phyloP scores from a whole-genome alignment of 441 rosid genomes.

The Daphne laureola region DNA sequence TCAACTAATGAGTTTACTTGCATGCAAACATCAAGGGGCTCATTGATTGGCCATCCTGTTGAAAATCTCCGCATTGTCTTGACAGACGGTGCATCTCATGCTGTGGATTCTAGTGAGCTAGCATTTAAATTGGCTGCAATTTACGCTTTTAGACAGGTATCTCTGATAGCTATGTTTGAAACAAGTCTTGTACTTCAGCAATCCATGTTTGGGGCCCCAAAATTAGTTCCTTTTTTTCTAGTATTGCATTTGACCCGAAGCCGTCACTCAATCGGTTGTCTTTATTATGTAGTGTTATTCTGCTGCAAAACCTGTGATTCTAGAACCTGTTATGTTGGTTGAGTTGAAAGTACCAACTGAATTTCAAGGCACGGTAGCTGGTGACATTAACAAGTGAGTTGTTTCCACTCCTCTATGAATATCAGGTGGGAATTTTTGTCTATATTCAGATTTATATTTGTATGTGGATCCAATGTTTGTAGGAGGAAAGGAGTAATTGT shows the following conservation, averaged over 20 bases:
- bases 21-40: slow-evolving; percentile 50
- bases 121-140: slow-evolving; percentile 95
- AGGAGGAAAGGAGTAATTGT: slow-evolving; percentile 98
- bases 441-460: slow-evolving; percentile 5
- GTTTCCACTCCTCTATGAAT: slow-evolving; percentile 4
- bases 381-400: slow-evolving; percentile 91
- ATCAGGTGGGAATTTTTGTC: background rate
- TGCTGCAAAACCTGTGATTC: slow-evolving; percentile 79
- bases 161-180: background rate
- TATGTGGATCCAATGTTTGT: slow-evolving; percentile 2
- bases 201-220: background rate
- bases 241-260: background rate
- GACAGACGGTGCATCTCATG: slow-evolving; percentile 91
- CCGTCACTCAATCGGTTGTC: background rate
- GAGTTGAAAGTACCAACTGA: slow-evolving; percentile 94
- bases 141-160: slow-evolving; percentile 90
- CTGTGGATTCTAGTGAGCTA: slow-evolving; percentile 96
- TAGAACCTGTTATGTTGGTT: slow-evolving; percentile 93
- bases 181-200: background rate
- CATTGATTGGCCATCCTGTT: slow-evolving; percentile 90
- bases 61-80: slow-evolving; percentile 76
- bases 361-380: slow-evolving; percentile 91
- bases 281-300: slow-evolving; percentile 46
- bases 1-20: slow-evolving; percentile 8
- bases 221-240: background rate